phyloP scores from a whole-genome alignment of 768 basidiomycete genomes.

The Grammothele lineata region DNA sequence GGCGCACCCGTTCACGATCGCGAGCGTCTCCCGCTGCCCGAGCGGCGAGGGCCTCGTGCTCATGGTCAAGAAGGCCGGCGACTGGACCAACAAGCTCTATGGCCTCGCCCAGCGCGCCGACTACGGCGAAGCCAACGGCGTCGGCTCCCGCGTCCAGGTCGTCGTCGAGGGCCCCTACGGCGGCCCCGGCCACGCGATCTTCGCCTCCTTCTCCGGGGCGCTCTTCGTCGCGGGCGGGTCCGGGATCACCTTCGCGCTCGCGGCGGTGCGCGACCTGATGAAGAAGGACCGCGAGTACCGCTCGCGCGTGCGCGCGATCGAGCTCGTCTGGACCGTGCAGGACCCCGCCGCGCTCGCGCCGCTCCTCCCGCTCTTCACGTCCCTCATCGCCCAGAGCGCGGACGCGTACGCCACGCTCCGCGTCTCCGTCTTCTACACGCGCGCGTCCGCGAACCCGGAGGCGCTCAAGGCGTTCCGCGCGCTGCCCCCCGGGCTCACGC shows the following conservation, averaged over 20 bases:
- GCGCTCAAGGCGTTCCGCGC: slow-evolving; percentile 14
- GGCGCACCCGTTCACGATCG: slow-evolving; percentile 37
- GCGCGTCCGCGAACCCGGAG: slow-evolving; percentile 27
- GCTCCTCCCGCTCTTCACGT: slow-evolving; percentile 33
- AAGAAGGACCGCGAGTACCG: slow-evolving; percentile 29
- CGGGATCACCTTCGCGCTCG: slow-evolving; percentile 55
- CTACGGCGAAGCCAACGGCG: slow-evolving; percentile 27
- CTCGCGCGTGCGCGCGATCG: slow-evolving; percentile 40
- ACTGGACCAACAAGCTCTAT: slow-evolving; percentile 45
- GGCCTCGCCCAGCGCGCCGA: slow-evolving; percentile 34
- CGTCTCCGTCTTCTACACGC: slow-evolving; percentile 43
- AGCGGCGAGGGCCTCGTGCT: slow-evolving; percentile 44
- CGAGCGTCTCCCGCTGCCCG: slow-evolving; percentile 15
- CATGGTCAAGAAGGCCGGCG: slow-evolving; percentile 45
- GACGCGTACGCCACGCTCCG: slow-evolving; percentile 27
- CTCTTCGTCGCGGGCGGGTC: slow-evolving; percentile 57
- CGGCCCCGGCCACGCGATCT: slow-evolving; percentile 41
- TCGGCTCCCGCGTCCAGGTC: slow-evolving; percentile 30
- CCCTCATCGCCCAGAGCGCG: slow-evolving; percentile 32
- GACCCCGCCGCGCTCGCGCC: slow-evolving; percentile 37
- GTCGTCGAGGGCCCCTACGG: slow-evolving; percentile 56
- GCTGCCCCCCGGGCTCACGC: slow-evolving; percentile 28
- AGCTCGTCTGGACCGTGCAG: slow-evolving; percentile 52
- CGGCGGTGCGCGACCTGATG: slow-evolving; percentile 51
- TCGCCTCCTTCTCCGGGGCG: slow-evolving; percentile 47